phyloP scores from a whole-genome alignment of 169 alveolate genomes.

The Babesia ovata region DNA sequence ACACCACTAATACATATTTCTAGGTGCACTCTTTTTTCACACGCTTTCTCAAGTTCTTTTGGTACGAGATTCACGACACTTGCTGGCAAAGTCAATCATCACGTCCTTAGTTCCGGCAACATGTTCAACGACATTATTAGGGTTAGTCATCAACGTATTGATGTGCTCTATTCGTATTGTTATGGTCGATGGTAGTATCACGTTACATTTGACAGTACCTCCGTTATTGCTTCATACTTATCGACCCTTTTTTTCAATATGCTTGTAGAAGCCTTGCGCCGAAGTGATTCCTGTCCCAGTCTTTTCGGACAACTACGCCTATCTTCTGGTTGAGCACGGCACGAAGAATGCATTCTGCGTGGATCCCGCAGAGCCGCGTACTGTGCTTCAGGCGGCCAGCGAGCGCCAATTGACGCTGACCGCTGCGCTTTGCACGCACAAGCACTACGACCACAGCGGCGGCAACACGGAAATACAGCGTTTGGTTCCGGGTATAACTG shows the following conservation, averaged over 20 bases:
- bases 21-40: background rate
- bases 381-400: slow-evolving; percentile 19
- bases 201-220: no score
- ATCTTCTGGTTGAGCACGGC: slow-evolving; percentile 45
- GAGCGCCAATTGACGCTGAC: background rate
- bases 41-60: no score
- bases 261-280: slow-evolving; percentile 59
- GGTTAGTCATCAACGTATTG: slow-evolving; percentile 4
- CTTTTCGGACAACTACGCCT: slow-evolving; percentile 63
- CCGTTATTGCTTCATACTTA: no score
- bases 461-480: slow-evolving; percentile 80
- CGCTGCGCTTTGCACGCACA: slow-evolving; percentile 62
- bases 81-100: no score
- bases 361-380: slow-evolving; percentile 67
- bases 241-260: background rate
- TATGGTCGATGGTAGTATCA: background rate
- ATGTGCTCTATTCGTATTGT: background rate
- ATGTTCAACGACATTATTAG: slow-evolving; percentile 35
- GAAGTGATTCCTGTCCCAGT: slow-evolving; percentile 54
- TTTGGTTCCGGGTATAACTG: slow-evolving; percentile 75
- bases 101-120: background rate
- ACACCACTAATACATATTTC: background rate
- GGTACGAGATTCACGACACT: no score
- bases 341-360: slow-evolving; percentile 47
- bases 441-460: slow-evolving; percentile 74